A percentile compares a stretch with the other conserved stretches of the same genome.
phyloP scores from a whole-genome alignment of 139 green algal genomes.

The Edaphochlamys debaryana region DNA sequence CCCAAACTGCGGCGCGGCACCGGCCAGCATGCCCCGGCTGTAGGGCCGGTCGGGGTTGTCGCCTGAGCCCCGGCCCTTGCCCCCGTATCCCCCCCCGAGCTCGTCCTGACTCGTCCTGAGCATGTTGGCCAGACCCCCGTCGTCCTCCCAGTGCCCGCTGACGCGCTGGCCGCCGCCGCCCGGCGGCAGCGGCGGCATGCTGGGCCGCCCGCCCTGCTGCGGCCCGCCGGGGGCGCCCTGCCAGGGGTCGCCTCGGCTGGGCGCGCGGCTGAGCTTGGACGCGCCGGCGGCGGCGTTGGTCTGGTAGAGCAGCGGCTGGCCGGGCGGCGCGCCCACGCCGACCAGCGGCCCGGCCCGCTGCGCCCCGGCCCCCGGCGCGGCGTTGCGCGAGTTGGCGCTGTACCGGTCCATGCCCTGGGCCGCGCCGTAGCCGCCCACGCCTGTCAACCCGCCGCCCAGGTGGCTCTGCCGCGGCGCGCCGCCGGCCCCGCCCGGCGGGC shows the following conservation, averaged over 20 bases:
- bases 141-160: slow-evolving; percentile 35
- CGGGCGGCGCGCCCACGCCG: slow-evolving; percentile 21
- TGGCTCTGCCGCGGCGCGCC: slow-evolving; percentile 23
- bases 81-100: neutral
- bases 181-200: slow-evolving; percentile 19
- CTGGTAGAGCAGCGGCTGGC: slow-evolving; percentile 56
- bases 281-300: slow-evolving; percentile 22
- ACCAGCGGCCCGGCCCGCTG: no score
- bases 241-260: slow-evolving; percentile 49
- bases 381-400: slow-evolving; percentile 13
- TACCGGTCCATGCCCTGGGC: neutral
- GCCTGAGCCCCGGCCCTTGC: neutral
- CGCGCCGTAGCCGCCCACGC: neutral
- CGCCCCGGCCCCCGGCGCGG: neutral
- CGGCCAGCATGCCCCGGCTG: slow-evolving; percentile 20
- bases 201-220: neutral
- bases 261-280: slow-evolving; percentile 35
- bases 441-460: neutral
- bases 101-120: slow-evolving; percentile 14
- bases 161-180: slow-evolving; percentile 13
- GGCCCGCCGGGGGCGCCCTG: no score
- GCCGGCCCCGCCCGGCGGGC: neutral
- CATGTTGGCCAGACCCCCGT: neutral
- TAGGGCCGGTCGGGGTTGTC: slow-evolving; percentile 23
- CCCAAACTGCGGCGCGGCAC: neutral